These are phyloP conservation scores for Sporisorium iseilematis-ciliati DNA, from an alignment of 1,284 basidiomycete species.

Conservation along the genomic window DNA sequence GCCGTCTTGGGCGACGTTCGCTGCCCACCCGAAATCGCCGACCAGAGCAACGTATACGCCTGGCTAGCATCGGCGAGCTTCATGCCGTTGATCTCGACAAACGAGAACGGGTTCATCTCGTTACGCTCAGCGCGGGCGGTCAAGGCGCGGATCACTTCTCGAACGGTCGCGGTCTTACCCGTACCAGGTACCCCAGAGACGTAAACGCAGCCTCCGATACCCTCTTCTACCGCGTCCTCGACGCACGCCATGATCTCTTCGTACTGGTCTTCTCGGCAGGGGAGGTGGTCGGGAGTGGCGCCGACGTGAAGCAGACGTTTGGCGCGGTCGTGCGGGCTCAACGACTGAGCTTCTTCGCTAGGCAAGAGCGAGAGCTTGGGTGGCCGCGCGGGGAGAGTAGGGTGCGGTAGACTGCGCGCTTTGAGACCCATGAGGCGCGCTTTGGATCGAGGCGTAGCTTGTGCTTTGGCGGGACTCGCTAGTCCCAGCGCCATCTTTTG, in stretches of 20 bases:
- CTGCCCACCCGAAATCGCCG: conserved; percentile 53
- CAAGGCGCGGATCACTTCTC: conserved; percentile 84
- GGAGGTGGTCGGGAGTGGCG: conserved; percentile 87
- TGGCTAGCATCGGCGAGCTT: conserved; percentile 71
- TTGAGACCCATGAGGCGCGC: conserved; percentile 47
- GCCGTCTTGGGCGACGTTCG: conserved; percentile 60
- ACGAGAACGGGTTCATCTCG: conserved; percentile 93
- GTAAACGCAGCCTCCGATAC: conserved; percentile 95
- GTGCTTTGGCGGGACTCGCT: conserved; percentile 44
- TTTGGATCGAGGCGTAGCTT: conserved; percentile 47
- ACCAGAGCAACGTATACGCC: conserved; percentile 66
- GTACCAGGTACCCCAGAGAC: conserved; percentile 89
- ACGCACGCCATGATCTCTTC: conserved; percentile 81
- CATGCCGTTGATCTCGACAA: conserved; percentile 97
- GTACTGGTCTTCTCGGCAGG: conserved; percentile 91
- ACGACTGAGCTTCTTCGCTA: conserved; percentile 22
- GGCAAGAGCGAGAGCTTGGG: conserved; percentile 55
- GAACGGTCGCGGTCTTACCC: conserved; percentile 92
- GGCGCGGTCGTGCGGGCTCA: conserved; percentile 61
- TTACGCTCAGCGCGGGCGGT: conserved; percentile 69
- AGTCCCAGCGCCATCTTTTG: conserved; percentile 32
- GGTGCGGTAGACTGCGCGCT: conserved; percentile 38
- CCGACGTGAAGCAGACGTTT: conserved; percentile 84
- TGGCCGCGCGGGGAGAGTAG: conserved; percentile 53
- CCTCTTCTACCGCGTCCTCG: conserved; percentile 88